Conservation (phyloP, 495 filamentous ascomycete species). For the Aspergillus panamensis region DNA sequence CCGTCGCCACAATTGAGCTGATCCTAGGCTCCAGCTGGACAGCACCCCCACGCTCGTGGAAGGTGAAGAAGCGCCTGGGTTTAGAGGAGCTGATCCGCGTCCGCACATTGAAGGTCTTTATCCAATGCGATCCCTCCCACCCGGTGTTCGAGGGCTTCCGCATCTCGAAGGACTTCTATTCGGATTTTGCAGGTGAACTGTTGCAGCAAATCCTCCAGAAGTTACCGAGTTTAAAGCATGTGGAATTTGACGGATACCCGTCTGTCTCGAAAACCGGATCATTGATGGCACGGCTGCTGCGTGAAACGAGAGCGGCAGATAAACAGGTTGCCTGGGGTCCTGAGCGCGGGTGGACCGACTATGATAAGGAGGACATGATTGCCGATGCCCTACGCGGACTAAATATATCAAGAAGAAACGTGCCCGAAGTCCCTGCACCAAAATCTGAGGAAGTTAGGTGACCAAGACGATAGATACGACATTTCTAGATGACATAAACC, state of each 20-base stretch:
- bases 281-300: slow-evolving; percentile 65
- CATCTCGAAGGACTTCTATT: slow-evolving; percentile 65
- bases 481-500: not conserved
- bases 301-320: slow-evolving; percentile 46
- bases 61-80: slow-evolving; percentile 61
- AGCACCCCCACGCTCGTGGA: slow-evolving; percentile 69
- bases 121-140: slow-evolving; percentile 75
- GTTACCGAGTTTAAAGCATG: slow-evolving; percentile 55
- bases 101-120: slow-evolving; percentile 66
- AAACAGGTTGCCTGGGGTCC: slow-evolving; percentile 66
- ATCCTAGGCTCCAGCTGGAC: slow-evolving; percentile 80
- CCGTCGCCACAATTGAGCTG: slow-evolving; percentile 67
- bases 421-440: not conserved
- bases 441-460: not conserved
- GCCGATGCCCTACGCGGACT: slow-evolving; percentile 16
- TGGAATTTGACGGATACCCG: slow-evolving; percentile 74
- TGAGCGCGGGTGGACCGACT: slow-evolving; percentile 60
- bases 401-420: slow-evolving; percentile 2
- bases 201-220: slow-evolving; percentile 55
- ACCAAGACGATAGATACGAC: not conserved
- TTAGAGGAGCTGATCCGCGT: slow-evolving; percentile 60
- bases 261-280: slow-evolving; percentile 65
- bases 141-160: slow-evolving; percentile 71
- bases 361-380: slow-evolving; percentile 27
- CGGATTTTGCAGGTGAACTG: slow-evolving; percentile 61